Conservation (phyloP, 2,329 filamentous ascomycete genomes). For the Lachnellula subtilissima region DNA sequence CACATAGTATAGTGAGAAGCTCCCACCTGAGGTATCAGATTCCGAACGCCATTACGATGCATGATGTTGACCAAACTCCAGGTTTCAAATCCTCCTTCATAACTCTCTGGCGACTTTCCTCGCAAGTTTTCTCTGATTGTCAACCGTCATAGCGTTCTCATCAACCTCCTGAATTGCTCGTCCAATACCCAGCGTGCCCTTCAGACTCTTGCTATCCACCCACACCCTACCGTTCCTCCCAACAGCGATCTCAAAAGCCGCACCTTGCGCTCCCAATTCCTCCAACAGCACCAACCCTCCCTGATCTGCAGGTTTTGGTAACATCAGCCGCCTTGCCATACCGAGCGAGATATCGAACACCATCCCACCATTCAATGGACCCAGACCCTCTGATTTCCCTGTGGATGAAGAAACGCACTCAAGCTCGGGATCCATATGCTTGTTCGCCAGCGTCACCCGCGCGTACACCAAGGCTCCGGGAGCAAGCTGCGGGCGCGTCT, state of each 20-base stretch:
- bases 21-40: neutral
- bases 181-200: slow-evolving; percentile 72
- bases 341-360: slow-evolving; percentile 73
- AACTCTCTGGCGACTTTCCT: slow-evolving; percentile 44
- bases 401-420: slow-evolving; percentile 84
- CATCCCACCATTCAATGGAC: slow-evolving; percentile 80
- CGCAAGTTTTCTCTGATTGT: slow-evolving; percentile 67
- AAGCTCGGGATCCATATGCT: slow-evolving; percentile 83
- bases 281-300: slow-evolving; percentile 71
- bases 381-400: slow-evolving; percentile 83
- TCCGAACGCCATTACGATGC: neutral
- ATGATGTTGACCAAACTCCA: neutral
- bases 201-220: slow-evolving; percentile 75
- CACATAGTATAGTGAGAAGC: neutral
- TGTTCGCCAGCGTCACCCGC: slow-evolving; percentile 70
- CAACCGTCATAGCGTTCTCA: slow-evolving; percentile 55
- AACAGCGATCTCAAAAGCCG: slow-evolving; percentile 89
- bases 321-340: slow-evolving; percentile 76
- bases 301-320: slow-evolving; percentile 54
- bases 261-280: slow-evolving; percentile 67
- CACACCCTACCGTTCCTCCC: slow-evolving; percentile 90
- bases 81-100: neutral
- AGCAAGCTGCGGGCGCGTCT: slow-evolving; percentile 76
- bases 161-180: slow-evolving; percentile 76
- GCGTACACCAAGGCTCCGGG: slow-evolving; percentile 82